Percentiles rank a stretch among this genome's conserved stretches.
Conservation (phyloP, 371 early-diverging fungal genomes). For the Syncephalastrum racemosum region DNA sequence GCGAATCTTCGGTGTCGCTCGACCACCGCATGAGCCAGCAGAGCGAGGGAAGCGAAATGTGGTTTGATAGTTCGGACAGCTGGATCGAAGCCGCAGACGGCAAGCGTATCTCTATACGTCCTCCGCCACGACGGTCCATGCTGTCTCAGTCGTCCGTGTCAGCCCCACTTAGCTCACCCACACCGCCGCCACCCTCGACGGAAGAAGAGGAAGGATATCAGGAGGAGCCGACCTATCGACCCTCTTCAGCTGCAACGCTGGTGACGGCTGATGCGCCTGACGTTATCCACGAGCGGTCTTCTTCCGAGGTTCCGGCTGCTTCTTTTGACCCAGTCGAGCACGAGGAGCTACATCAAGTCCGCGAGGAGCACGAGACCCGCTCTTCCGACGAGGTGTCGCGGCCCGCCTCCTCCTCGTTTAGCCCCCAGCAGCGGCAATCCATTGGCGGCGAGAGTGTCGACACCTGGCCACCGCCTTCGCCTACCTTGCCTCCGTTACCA, state of each 20-base stretch:
- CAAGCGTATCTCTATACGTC: background rate
- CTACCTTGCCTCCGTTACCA: constrained; percentile 1
- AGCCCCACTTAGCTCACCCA: background rate
- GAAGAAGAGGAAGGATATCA: background rate
- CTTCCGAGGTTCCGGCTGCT: no score
- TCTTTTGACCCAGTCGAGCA: no score
- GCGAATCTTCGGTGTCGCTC: constrained; percentile 1
- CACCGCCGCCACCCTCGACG: background rate
- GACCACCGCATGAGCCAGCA: constrained; percentile 3
- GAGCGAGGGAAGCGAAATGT: constrained; percentile 6
- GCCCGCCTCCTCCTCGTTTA: constrained; percentile 17
- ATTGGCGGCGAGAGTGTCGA: constrained; percentile 21
- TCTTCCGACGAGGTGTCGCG: constrained; percentile 11
- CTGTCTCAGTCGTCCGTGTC: no score
- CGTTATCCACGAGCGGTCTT: constrained; percentile 2
- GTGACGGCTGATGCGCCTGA: no score
- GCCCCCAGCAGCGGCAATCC: constrained; percentile 14
- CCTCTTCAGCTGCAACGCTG: background rate
- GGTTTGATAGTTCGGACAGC: constrained; percentile 11
- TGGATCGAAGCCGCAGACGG: constrained; percentile 9
- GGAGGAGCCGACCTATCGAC: background rate
- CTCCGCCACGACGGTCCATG: background rate
- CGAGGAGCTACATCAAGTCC: no score
- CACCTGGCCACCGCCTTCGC: constrained; percentile 20
- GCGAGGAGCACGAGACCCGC: no score